Evolutionary conservation across 352 stramenopile genomes (phyloP), one percentile per base, ranked within the genome.

Genomic region (Thraustotheca clavata): DNA sequence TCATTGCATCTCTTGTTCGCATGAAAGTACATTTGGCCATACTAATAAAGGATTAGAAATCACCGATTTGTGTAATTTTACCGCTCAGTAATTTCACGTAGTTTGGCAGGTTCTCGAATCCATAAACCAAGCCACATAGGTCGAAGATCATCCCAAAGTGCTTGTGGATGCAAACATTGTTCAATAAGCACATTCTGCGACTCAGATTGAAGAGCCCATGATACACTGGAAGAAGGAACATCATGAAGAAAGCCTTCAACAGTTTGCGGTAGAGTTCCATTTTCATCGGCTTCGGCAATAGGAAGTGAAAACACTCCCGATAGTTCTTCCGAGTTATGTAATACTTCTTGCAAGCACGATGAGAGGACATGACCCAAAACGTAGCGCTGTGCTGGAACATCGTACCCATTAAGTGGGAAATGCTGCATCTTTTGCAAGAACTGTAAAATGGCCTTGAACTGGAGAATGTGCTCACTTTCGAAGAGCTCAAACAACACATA

Each of bases 201-300:
- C 61, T 88, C 78, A 18, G 84, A 94, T 39, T 91, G 84, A n/a
- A 94, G 67, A 7, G 82, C 84, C 84, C 84, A 94, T 18, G 89
- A 32, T 8, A 91, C 60, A 1, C 75, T 82, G 26, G 84, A 94
- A 3, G 81, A 90, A 22, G 84, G 84, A 4, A 70, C 71, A 32
- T 92, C 78, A 8, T 76, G 67, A 43, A 87, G 62, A 31, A 67
- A 69, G 0, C 55, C 59, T 59, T 36, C 60, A n/a, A 65, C 57
- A 2, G 57, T 65, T 31, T n/a, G 57, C 4, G 47, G 18, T 11
- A 31, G 24, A 18, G n/a, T 31, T 14, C 52, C 52, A 29, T 29
- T 40, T 27, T 27, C 32, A 35, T 65, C 57, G 31, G 43, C 38
- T 62, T 36, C 62, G 22, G 36, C 62, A 20, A 60, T 39, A 26